A percentile compares a stretch with the other conserved stretches of the same genome.
These are phyloP conservation scores for Pseudevernia furfuracea DNA, from an alignment of 495 filamentous ascomycete genomes.

Conservation along the genomic window DNA sequence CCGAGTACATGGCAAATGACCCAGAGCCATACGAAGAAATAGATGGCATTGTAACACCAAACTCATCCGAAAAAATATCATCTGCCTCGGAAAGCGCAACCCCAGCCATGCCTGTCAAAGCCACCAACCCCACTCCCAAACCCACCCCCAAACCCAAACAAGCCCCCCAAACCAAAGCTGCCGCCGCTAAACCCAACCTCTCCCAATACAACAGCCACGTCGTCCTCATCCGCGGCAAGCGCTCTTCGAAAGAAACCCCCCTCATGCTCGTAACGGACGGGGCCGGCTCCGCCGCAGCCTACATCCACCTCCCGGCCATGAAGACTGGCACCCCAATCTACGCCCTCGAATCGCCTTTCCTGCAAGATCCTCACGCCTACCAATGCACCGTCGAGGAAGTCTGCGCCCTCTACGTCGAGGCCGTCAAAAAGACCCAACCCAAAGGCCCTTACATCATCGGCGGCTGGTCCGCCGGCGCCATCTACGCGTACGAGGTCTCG, in stretches of 20 bases:
- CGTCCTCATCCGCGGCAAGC: slow-evolving; percentile 19
- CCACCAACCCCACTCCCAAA: too few species aligned
- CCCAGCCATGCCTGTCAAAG: background rate
- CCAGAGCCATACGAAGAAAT: slow-evolving; percentile 1
- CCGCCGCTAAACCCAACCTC: background rate
- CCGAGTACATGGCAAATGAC: background rate
- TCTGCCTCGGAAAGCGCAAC: background rate
- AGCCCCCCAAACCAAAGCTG: background rate
- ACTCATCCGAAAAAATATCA: background rate
- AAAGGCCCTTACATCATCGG: slow-evolving; percentile 60
- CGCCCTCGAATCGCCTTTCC: slow-evolving; percentile 35
- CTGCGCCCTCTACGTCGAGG: slow-evolving; percentile 51
- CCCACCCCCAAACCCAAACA: background rate
- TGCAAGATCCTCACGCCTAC: slow-evolving; percentile 46
- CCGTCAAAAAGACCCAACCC: slow-evolving; percentile 62
- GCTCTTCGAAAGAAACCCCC: slow-evolving; percentile 9
- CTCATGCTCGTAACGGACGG: slow-evolving; percentile 30
- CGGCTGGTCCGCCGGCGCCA: slow-evolving; percentile 78
- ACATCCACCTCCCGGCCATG: slow-evolving; percentile 27
- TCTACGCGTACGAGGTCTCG: slow-evolving; percentile 76
- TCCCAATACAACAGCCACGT: background rate
- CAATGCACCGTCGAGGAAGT: slow-evolving; percentile 42
- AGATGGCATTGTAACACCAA: background rate
- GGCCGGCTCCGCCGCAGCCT: slow-evolving; percentile 26
- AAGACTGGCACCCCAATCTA: slow-evolving; percentile 26